These are phyloP conservation scores for Phyllosticta capitalensis DNA, from an alignment of 2,329 filamentous ascomycete species.

Conservation along the genomic window DNA sequence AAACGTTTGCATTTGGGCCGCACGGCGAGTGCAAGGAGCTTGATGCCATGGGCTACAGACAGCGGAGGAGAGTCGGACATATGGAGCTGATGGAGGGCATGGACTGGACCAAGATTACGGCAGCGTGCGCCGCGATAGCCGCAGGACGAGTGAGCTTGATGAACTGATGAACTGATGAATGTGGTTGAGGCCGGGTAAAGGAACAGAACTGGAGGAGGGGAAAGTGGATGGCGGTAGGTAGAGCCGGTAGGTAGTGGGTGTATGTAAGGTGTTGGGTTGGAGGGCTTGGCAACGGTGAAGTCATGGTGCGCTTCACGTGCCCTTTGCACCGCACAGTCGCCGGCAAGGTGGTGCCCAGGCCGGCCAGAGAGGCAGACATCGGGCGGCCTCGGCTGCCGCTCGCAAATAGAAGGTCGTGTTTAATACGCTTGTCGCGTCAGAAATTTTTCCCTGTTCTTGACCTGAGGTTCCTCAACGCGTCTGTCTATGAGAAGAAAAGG, in stretches of 20 bases:
- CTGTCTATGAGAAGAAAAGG: too few species aligned
- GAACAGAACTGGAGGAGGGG: constrained; percentile 1
- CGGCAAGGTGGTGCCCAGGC: neutral
- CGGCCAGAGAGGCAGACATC: neutral
- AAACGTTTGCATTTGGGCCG: constrained; percentile 33
- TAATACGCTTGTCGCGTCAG: neutral
- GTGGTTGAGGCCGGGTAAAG: neutral
- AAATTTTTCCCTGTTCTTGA: neutral
- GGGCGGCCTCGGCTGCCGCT: neutral
- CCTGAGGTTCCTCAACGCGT: too few species aligned
- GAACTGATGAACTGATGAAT: constrained; percentile 7
- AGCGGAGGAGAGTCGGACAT: constrained; percentile 24
- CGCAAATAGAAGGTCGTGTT: neutral
- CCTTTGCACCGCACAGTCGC: neutral
- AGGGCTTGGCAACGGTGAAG: neutral
- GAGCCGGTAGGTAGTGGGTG: too few species aligned
- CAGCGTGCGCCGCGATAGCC: constrained; percentile 24
- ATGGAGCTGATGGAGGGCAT: constrained; percentile 23
- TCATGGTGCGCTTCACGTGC: neutral
- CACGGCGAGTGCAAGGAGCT: constrained; percentile 27
- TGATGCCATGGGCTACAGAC: constrained; percentile 23
- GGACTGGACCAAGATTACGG: constrained; percentile 21
- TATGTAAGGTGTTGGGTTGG: neutral
- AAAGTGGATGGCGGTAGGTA: neutral
- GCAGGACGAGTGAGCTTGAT: constrained; percentile 34